Base-by-base conservation (phyloP, 2,329 filamentous ascomycete genomes). In the Aspergillus aculeatinus region DNA sequence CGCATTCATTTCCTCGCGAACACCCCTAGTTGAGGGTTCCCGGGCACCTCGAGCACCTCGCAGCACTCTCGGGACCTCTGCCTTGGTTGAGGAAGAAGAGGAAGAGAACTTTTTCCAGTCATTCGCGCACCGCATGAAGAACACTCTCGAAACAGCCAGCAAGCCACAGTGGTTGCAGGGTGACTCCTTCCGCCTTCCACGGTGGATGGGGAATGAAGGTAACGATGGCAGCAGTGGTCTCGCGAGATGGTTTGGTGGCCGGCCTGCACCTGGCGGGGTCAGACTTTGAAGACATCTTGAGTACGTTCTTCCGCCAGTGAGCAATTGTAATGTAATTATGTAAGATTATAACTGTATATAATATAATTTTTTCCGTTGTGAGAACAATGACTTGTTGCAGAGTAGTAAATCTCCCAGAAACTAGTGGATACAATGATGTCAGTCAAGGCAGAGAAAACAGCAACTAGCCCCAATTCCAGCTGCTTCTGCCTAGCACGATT, bases 101-200 rank as follows among this genome's bases (percentile, higher is more conserved):
- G 87, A 92, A 14, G 90, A 92, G 57, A 91, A 88, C 65, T 91
- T 96, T 74, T 92, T 98, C 70, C 85, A 90, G 65, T 88, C 89
- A 35, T 87, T 98, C 62, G 87, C 90, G 0, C 90, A 96, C 71
- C 84, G 94, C 39, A 88, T 99, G 68, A 90, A 88, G 76, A 99
- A 99, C 71, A 98, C 95, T 0, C 86, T 98, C 55, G 94, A 98
- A 62, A 89, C 87, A 0, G 83, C 92, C 2, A 89, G 92, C 55
- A 83, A 88, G 31, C 94, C 95, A 0, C 87, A 87, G 64, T 98
- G 93, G 92, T 80, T 96, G 64, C 84, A 87, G 67, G 89, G 90
- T 27, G 81, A 91, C 29, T 84, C 86, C 9, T 85, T 93, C 75
- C 91, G 88, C 75, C 86, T 88, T 71, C 92, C 91, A 5, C 89